Evolutionary conservation across 768 basidiomycete species (phyloP).

Genomic region (Podaxis mareebaensis): DNA sequence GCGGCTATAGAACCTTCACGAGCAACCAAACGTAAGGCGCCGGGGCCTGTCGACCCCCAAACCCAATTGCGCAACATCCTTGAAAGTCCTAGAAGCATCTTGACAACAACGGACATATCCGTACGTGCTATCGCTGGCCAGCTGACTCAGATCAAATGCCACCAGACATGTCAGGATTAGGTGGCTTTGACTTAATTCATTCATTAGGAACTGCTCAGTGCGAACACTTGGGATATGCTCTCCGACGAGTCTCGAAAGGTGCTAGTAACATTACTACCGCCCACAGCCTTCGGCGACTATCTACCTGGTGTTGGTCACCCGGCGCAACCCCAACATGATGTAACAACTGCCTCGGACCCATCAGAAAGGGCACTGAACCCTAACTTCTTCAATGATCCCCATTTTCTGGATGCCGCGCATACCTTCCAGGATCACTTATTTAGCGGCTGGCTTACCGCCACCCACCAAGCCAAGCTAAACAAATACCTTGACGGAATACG

Average conservation of each 20-base stretch:
- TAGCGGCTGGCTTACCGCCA: slow-evolving; percentile 48
- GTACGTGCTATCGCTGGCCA: slow-evolving; percentile 35
- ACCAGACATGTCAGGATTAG: slow-evolving; percentile 13
- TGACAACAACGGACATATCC: slow-evolving; percentile 50
- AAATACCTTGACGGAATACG: slow-evolving; percentile 44
- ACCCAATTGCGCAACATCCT: slow-evolving; percentile 40
- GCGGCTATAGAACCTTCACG: slow-evolving; percentile 15
- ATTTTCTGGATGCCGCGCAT: slow-evolving; percentile 53
- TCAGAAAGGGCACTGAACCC: slow-evolving; percentile 30
- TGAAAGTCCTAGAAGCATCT: slow-evolving; percentile 47
- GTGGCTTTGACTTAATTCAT: slow-evolving; percentile 25
- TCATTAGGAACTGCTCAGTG: slow-evolving; percentile 49
- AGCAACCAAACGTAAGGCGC: slow-evolving; percentile 29
- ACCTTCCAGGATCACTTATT: slow-evolving; percentile 65
- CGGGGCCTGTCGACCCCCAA: slow-evolving; percentile 29
- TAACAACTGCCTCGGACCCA: slow-evolving; percentile 10
- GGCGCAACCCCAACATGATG: slow-evolving; percentile 38
- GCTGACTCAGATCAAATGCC: slow-evolving; percentile 6
- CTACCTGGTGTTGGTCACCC: slow-evolving; percentile 23
- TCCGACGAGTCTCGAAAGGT: slow-evolving; percentile 38
- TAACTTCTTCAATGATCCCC: slow-evolving; percentile 48
- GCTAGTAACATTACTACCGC: slow-evolving; percentile 44
- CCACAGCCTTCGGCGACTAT: slow-evolving; percentile 43
- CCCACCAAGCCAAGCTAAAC: slow-evolving; percentile 41
- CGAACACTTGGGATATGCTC: slow-evolving; percentile 44